Conservation (phyloP, 148 eudicot genomes). For the Nyssa sinensis region DNA sequence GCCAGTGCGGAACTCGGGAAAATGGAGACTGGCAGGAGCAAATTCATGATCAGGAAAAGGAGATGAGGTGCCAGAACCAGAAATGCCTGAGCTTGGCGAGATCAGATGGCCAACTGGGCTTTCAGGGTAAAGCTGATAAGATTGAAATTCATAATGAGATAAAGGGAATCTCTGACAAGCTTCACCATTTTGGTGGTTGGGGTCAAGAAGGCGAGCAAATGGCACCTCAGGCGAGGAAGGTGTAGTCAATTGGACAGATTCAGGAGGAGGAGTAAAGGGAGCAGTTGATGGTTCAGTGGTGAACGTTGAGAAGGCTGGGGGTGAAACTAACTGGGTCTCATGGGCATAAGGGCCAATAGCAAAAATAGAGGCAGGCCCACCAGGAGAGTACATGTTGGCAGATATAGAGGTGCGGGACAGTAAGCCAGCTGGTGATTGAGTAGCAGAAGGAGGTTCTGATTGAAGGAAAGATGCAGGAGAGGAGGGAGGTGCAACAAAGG, state of each 20-base stretch:
- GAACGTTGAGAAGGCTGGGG: conserved; percentile 91
- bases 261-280: conserved; percentile 95
- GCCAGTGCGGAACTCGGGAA: conserved; percentile 47
- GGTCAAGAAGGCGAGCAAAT: conserved; percentile 80
- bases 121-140: conserved; percentile 81
- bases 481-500: conserved; percentile 92
- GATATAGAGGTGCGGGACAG: conserved; percentile 56
- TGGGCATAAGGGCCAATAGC: conserved; percentile 94
- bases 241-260: conserved; percentile 83
- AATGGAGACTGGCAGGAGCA: conserved; percentile 41
- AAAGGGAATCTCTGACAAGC: conserved; percentile 42
- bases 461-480: conserved; percentile 95
- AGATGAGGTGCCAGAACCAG: conserved; percentile 85
- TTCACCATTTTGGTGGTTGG: conserved; percentile 46
- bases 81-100: conserved; percentile 85
- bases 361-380: conserved; percentile 78
- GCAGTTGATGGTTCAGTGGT: conserved; percentile 96
- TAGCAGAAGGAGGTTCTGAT: conserved; percentile 84
- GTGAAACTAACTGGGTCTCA: conserved; percentile 90
- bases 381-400: conserved; percentile 73
- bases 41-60: conserved; percentile 69
- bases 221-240: conserved; percentile 99
- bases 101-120: conserved; percentile 85
- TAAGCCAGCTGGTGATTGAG: conserved; percentile 70
- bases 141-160: conserved; percentile 73